Percentiles rank a stretch among this genome's conserved stretches.
These are phyloP conservation scores for Eucalyptus virginea DNA, from an alignment of 345 rosid genomes.

Conservation along the genomic window DNA sequence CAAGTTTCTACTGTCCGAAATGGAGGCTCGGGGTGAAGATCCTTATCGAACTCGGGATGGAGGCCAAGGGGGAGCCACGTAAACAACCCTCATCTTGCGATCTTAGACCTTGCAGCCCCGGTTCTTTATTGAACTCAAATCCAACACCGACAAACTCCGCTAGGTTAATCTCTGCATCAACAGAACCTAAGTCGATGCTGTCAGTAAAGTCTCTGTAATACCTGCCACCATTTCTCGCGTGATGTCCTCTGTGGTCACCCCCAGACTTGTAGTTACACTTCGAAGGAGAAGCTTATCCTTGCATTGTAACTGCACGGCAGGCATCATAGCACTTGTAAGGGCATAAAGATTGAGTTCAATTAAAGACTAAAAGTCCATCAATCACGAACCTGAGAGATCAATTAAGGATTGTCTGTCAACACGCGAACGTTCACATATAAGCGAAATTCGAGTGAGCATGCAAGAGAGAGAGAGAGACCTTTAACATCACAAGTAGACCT, in stretches of 20 bases:
- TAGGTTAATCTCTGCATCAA: neutral
- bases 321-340: neutral
- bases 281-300: slow-evolving; percentile 86
- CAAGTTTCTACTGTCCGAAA: slow-evolving; percentile 44
- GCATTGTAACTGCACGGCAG: slow-evolving; percentile 63
- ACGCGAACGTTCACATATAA: neutral
- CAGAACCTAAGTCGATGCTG: neutral
- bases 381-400: neutral
- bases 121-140: slow-evolving; percentile 50
- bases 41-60: slow-evolving; percentile 78
- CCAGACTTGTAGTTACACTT: slow-evolving; percentile 45
- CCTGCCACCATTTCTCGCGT: slow-evolving; percentile 56
- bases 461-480: slow-evolving; percentile 20
- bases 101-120: slow-evolving; percentile 54
- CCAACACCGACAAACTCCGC: neutral
- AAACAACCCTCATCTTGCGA: slow-evolving; percentile 66
- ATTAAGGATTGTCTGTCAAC: neutral
- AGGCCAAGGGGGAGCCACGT: slow-evolving; percentile 66
- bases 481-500: slow-evolving; percentile 60
- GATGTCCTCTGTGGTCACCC: slow-evolving; percentile 49
- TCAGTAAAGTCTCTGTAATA: neutral
- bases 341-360: neutral
- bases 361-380: neutral
- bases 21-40: slow-evolving; percentile 58
- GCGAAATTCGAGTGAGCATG: neutral